Percentiles rank a stretch among this genome's conserved stretches.
Evolutionary conservation across 768 basidiomycete genomes (phyloP).

Genomic region (Hysterangium stoloniferum): DNA sequence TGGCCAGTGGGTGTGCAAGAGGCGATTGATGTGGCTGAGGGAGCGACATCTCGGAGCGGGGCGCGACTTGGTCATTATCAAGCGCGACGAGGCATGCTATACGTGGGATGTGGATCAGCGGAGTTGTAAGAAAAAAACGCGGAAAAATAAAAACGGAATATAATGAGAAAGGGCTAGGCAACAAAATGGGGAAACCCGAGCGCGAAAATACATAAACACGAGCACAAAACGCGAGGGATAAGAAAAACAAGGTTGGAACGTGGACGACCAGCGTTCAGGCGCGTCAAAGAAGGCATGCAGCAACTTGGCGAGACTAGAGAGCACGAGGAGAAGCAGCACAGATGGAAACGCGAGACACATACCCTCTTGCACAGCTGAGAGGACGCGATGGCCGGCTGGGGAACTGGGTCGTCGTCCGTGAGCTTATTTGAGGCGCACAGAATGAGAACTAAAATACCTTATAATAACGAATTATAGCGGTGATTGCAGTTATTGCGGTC

Average conservation of each 20-base stretch:
- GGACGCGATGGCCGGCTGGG: no score
- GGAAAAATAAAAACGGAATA: background rate
- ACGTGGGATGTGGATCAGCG: background rate
- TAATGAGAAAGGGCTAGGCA: background rate
- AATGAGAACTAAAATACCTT: no score
- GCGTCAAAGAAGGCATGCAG: no score
- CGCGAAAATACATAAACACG: background rate
- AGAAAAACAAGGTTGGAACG: background rate
- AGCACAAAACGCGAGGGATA: background rate
- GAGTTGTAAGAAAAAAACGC: background rate
- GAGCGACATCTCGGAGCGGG: conserved; percentile 10
- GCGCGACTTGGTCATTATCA: conserved; percentile 4
- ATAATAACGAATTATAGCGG: no score
- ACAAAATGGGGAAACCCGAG: background rate
- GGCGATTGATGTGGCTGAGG: conserved; percentile 5
- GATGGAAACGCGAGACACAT: no score
- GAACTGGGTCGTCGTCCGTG: no score
- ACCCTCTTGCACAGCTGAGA: no score
- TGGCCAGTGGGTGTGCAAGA: background rate
- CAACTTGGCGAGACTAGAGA: no score
- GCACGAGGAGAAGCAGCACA: conserved; percentile 11
- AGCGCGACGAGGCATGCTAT: conserved; percentile 2
- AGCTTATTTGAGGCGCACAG: no score
- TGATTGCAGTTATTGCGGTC: no score
- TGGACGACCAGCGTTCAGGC: no score